These are phyloP conservation scores for Zymoseptoria pseudotritici DNA, from an alignment of 2,329 filamentous ascomycete genomes.

Conservation along the genomic window DNA sequence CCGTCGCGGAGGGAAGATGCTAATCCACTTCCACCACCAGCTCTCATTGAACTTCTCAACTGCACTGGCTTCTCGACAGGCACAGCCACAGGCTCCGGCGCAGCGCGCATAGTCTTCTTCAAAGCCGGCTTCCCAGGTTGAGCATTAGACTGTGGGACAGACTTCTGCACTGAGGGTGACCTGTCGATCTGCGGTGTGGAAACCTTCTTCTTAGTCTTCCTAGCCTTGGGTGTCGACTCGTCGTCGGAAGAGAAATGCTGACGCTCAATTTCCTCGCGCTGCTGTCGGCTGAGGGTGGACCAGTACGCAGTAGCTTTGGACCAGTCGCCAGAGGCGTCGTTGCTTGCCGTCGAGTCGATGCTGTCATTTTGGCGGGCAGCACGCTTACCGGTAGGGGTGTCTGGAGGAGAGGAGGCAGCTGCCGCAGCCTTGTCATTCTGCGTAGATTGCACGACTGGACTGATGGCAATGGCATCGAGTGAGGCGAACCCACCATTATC, in stretches of 20 bases:
- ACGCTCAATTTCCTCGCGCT: constrained; percentile 54
- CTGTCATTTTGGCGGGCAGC: constrained; percentile 6
- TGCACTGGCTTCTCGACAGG: constrained; percentile 19
- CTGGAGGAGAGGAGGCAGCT: constrained; percentile 14
- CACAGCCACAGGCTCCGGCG: constrained; percentile 17
- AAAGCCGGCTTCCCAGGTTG: constrained; percentile 35
- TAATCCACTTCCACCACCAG: constrained; percentile 28
- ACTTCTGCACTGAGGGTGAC: constrained; percentile 8
- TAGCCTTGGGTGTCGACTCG: constrained; percentile 22
- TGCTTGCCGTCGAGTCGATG: neutral
- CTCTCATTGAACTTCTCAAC: constrained; percentile 35
- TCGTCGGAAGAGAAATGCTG: constrained; percentile 37
- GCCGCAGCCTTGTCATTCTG: constrained; percentile 2
- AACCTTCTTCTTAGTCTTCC: constrained; percentile 37
- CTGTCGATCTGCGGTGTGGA: constrained; percentile 17
- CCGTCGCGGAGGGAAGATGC: constrained; percentile 23
- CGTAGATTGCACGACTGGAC: constrained; percentile 36
- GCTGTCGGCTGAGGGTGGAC: constrained; percentile 57
- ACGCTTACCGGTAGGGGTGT: constrained; percentile 21
- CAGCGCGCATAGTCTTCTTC: constrained; percentile 33
- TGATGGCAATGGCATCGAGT: constrained; percentile 63
- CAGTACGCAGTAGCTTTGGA: constrained; percentile 62
- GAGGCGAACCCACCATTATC: constrained; percentile 64
- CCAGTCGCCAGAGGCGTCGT: constrained; percentile 47
- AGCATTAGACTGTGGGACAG: constrained; percentile 16